These are phyloP conservation scores for Iberis pinnata DNA, from an alignment of 345 rosid species.

Conservation along the genomic window DNA sequence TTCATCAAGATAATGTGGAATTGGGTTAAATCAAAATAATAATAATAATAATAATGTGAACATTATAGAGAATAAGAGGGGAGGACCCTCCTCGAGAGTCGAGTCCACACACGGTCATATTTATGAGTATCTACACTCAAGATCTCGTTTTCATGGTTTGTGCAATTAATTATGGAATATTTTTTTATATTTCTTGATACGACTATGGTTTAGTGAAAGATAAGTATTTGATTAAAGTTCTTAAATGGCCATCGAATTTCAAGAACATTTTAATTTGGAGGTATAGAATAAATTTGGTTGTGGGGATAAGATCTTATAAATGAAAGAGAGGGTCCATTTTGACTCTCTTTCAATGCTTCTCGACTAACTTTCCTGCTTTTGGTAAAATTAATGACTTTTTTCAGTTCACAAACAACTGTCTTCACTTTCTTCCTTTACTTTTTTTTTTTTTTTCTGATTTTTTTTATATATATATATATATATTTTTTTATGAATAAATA, in stretches of 20 bases:
- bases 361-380: slow-evolving; percentile 18
- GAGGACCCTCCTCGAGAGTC: slow-evolving; percentile 22
- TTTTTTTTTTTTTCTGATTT: not conserved
- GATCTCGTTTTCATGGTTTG: slow-evolving; percentile 11
- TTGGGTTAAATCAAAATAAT: slow-evolving; percentile 14
- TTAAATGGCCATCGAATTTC: slow-evolving; percentile 9
- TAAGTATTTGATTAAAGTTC: not conserved
- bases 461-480: not conserved
- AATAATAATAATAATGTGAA: slow-evolving; percentile 13
- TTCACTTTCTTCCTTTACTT: slow-evolving; percentile 6
- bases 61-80: not conserved
- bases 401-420: slow-evolving; percentile 29
- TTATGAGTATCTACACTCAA: slow-evolving; percentile 16
- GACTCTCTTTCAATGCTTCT: slow-evolving; percentile 19
- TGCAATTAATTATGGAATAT: not conserved
- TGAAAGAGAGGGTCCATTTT: slow-evolving; percentile 22
- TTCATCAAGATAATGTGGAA: slow-evolving; percentile 24
- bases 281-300: slow-evolving; percentile 14
- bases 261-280: not conserved
- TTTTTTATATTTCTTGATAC: too few species aligned
- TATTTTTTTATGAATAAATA: not conserved
- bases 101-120: slow-evolving; percentile 30
- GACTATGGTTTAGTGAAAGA: slow-evolving; percentile 2
- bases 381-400: slow-evolving; percentile 25
- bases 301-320: slow-evolving; percentile 21